Base-by-base conservation (phyloP, 2,329 filamentous ascomycete species). In the Nemania bipapillata region DNA sequence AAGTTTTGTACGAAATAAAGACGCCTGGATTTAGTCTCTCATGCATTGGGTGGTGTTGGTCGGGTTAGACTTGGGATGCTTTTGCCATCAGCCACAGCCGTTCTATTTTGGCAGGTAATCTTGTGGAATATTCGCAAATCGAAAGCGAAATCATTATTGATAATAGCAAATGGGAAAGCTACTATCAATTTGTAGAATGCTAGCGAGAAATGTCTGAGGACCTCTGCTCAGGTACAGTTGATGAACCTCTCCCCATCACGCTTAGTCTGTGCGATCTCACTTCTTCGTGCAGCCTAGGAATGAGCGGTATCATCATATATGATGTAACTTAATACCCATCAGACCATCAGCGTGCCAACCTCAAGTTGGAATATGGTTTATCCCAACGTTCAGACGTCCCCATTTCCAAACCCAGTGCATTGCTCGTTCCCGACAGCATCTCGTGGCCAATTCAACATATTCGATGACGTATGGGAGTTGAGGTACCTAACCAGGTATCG, bases 1-100 rank as follows among this genome's bases (percentile, higher is more conserved):
- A n/a, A 4, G 22, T 26, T 47, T 55, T 59, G 42, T 55, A 65
- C 49, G 40, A 68, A 28, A 63, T 58, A 11, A 58, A 57, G 26
- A 54, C 45, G 40, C 45, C 50, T 63, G 45, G 63, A 54, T 52
- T 35, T 63, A 69, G 60, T 73, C 61, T 70, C 63, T 73, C 52
- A 53, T 72, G 74, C 74, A 77, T 77, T 58, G 69, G 73, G 65
- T 65, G 74, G 74, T 73, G 74, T 76, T 75, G 30, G 40, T 65
- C 32, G 63, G 20, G 42, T 66, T 69, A 70, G 58, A 61, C n/a
- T 69, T 65, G 32, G 28, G n/a, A 58, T 35, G 35, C 35, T 61
- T 32, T 28, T 35, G 53, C 40, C 56, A 47, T 20, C 26, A 22
- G 57, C 57, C 17, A 20, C 45, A 3, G 54, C n/a, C 17, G 20